phyloP scores from a whole-genome alignment of 2,329 filamentous ascomycete species.

The Rhytidhysteron rufulum region DNA sequence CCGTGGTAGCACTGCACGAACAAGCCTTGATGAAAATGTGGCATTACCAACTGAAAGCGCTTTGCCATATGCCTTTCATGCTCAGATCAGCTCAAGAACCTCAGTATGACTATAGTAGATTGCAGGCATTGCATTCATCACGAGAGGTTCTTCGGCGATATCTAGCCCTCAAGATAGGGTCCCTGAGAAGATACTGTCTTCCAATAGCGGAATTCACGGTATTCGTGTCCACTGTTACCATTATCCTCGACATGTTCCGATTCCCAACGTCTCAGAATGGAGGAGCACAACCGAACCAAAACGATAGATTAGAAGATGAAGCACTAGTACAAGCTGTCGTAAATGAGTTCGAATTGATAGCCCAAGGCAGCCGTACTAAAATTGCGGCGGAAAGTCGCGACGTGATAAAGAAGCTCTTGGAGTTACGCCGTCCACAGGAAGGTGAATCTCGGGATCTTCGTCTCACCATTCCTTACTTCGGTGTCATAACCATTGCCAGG shows the following conservation, averaged over 20 bases:
- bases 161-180: constrained; percentile 32
- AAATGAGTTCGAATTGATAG: constrained; percentile 32
- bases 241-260: constrained; percentile 34
- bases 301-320: constrained; percentile 28
- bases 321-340: constrained; percentile 33
- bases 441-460: constrained; percentile 13
- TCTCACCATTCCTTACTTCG: constrained; percentile 31
- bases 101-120: constrained; percentile 31
- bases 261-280: constrained; percentile 16
- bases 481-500: constrained; percentile 22
- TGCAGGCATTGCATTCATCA: constrained; percentile 30
- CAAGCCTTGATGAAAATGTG: constrained; percentile 31
- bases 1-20: constrained; percentile 23
- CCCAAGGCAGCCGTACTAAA: constrained; percentile 28
- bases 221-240: constrained; percentile 33
- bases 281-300: constrained; percentile 8
- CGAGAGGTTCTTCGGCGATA: constrained; percentile 34
- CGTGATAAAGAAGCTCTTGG: constrained; percentile 31
- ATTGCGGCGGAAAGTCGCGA: constrained; percentile 28
- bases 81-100: constrained; percentile 26
- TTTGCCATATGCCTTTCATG: constrained; percentile 32
- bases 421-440: constrained; percentile 23
- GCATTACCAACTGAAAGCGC: constrained; percentile 34
- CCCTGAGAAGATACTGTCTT: constrained; percentile 32
- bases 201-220: constrained; percentile 30